These are phyloP conservation scores for Xylariaceae sp. DNA, from an alignment of 2,329 filamentous ascomycete genomes.

Conservation along the genomic window DNA sequence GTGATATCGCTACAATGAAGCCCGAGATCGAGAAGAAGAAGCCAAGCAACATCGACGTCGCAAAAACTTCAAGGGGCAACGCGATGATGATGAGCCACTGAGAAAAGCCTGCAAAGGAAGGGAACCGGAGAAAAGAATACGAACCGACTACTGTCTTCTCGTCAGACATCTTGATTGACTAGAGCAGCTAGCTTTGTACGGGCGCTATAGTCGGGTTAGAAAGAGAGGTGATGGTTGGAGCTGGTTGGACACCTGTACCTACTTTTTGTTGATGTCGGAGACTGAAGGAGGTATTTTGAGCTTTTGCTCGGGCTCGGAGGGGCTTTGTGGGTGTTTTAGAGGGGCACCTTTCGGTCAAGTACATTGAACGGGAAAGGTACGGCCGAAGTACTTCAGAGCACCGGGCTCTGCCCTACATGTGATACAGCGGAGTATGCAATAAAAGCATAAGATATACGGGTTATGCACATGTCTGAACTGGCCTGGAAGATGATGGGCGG, in stretches of 20 bases:
- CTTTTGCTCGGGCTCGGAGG: constrained; percentile 20
- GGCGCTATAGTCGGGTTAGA: background rate
- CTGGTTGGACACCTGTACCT: constrained; percentile 3
- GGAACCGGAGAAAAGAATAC: constrained; percentile 6
- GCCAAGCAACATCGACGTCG: background rate
- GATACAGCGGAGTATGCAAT: background rate
- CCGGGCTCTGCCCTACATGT: background rate
- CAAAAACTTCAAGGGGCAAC: constrained; percentile 1
- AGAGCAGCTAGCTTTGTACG: constrained; percentile 1
- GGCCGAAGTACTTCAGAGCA: background rate
- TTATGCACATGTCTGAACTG: background rate
- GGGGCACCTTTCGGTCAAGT: constrained; percentile 17
- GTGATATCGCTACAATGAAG: no score
- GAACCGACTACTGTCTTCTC: constrained; percentile 19
- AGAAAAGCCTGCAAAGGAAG: background rate
- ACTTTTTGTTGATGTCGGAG: constrained; percentile 1
- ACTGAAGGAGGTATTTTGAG: constrained; percentile 17
- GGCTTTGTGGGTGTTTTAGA: constrained; percentile 25
- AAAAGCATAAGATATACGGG: background rate
- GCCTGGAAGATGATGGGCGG: background rate
- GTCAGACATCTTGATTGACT: constrained; percentile 20
- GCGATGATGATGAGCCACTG: background rate
- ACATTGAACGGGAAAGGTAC: background rate
- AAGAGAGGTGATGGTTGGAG: constrained; percentile 4
- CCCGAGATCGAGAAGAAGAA: background rate